Base-by-base conservation (phyloP, 495 filamentous ascomycete species). In the Hypomontagnella submonticulosa region DNA sequence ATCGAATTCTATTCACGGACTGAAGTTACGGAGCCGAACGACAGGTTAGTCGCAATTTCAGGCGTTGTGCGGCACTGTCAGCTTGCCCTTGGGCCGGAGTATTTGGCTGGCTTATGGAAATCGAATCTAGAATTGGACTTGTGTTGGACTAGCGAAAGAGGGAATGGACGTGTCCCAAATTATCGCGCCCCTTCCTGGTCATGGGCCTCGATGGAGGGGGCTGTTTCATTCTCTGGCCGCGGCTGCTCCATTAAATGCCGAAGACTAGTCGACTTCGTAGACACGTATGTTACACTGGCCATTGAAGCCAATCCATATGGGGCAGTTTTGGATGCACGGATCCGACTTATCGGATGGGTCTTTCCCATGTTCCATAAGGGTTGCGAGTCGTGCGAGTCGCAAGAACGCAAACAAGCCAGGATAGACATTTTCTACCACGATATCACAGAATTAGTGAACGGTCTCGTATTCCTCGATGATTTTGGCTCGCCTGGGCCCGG, bases 61-160 rank as follows among this genome's bases (percentile, higher is more conserved):
- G 50, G 50, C 6, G 15, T 53, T 16, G 50, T 18, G 37, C 27
- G 8, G n/a, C 40, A 13, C 34, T 53, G 36, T 38, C 36, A 41
- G 19, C 20, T 18, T 13, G 19, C n/a, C 10, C 30, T 53, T 41
- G 4, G 19, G 4, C 27, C 50, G n/a, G 50, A 53, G 9, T 53
- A 53, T 41, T 15, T 53, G 36, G 50, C 50, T 53, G 50, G 50
- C 36, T 41, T 53, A n/a, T 53, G 50, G 50, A 41, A 12, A 32
- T 27, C 20, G 1, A 41, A 23, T 13, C 18, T 53, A 2, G 2
- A 5, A 40, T 34, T 16, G 13, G 18, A 32, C 9, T 32, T 53
- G 8, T 41, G 34, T 9, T 53, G 50, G 50, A 8, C 15, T 53
- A 15, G 8, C 0, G n/a, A 19, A 5, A 16, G 10, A 8, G 7